Percentiles rank a stretch among this genome's conserved stretches.
phyloP scores from a whole-genome alignment of 108 stramenopile species.

The Epipyxis sp. region DNA sequence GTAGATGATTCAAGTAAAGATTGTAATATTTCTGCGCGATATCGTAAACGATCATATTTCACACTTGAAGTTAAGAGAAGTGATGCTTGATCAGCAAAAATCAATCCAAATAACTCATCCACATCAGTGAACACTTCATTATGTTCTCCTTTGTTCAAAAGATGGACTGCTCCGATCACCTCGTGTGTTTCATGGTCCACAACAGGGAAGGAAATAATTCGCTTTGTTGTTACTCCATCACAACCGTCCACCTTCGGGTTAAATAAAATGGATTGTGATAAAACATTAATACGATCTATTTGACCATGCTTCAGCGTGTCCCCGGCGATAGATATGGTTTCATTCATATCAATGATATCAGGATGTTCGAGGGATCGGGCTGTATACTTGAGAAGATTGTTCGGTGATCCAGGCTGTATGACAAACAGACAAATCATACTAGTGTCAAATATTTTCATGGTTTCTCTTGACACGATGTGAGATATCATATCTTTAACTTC shows the following conservation, averaged over 20 bases:
- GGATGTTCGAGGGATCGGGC: background rate
- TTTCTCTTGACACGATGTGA: background rate
- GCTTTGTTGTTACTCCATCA: background rate
- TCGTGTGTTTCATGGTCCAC: background rate
- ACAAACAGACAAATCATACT: background rate
- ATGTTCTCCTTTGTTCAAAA: conserved; percentile 13
- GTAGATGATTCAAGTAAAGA: background rate
- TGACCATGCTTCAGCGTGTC: background rate
- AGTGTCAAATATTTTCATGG: background rate
- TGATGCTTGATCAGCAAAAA: background rate
- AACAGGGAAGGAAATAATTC: conserved; percentile 6
- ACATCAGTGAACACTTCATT: conserved; percentile 3
- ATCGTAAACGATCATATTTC: background rate
- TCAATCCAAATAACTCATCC: conserved; percentile 22
- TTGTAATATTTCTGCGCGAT: background rate
- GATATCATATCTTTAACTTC: background rate
- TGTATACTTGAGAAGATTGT: background rate
- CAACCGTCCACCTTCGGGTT: background rate
- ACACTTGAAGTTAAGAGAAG: background rate
- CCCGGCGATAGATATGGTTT: background rate
- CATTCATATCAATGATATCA: background rate
- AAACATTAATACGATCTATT: background rate
- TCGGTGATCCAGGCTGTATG: background rate
- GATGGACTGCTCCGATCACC: background rate
- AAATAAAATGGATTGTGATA: background rate